phyloP scores from a whole-genome alignment of 225 moss, liverwort and hornwort species.

The Straminergon stramineum region DNA sequence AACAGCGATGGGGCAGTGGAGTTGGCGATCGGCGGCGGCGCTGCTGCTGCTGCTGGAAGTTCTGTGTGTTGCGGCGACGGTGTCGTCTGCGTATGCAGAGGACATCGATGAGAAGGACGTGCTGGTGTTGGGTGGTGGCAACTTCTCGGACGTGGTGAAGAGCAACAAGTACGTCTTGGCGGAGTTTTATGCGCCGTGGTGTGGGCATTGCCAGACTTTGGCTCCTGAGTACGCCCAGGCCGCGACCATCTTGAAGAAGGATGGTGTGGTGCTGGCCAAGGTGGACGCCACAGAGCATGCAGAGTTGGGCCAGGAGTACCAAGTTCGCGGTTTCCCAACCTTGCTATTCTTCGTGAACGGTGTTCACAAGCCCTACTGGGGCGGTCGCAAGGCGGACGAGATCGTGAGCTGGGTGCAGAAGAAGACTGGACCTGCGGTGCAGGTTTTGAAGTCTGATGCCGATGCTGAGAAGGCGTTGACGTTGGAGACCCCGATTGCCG shows the following conservation, averaged over 20 bases:
- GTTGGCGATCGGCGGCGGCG: constrained; percentile 3
- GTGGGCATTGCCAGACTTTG: constrained; percentile 43
- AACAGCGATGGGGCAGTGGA: constrained; percentile 3
- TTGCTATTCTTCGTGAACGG: constrained; percentile 66
- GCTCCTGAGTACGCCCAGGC: constrained; percentile 41
- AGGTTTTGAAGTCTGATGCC: constrained; percentile 13
- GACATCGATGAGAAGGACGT: constrained; percentile 42
- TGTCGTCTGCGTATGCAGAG: not conserved
- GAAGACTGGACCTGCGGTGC: constrained; percentile 49
- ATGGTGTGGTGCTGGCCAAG: constrained; percentile 28
- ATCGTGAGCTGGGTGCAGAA: constrained; percentile 68
- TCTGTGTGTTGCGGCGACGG: not conserved
- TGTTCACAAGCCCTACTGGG: constrained; percentile 36
- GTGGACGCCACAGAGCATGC: constrained; percentile 61
- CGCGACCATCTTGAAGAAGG: constrained; percentile 19
- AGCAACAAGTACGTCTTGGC: constrained; percentile 25
- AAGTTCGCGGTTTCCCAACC: constrained; percentile 54
- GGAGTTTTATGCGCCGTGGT: constrained; percentile 53
- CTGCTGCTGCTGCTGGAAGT: not conserved
- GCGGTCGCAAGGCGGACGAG: constrained; percentile 45
- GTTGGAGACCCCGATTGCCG: constrained; percentile 28
- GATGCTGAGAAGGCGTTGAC: constrained; percentile 39
- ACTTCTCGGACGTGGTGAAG: constrained; percentile 33
- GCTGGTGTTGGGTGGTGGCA: constrained; percentile 28
- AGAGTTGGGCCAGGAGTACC: constrained; percentile 32